Base-by-base conservation (phyloP, 345 rosid genomes). In the Linum usitatissimum region DNA sequence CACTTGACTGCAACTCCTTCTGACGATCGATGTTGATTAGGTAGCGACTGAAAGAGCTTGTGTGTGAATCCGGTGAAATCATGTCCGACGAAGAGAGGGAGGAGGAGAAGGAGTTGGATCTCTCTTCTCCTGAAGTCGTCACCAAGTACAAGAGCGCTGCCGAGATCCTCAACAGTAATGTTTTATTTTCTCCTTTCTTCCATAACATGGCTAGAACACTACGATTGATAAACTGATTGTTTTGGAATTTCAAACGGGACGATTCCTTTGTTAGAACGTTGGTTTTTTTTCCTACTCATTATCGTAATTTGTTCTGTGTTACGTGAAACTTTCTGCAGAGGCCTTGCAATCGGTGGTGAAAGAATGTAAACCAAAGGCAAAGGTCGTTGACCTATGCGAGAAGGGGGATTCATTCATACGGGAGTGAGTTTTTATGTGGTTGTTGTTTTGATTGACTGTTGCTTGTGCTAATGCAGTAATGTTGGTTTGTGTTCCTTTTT, bases 61-160 rank as follows among this genome's bases (percentile, higher is more conserved):
- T 45, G 51, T 2, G 28, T 23, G 10, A 45, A 45, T 45, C 51
- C 51, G 14, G 13, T 18, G n/a, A 62, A 74, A 79, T 82, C 79
- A 94, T 90, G 95, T 94, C 99, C 58, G 99, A 94, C 78, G 99
- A 94, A 4, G 99, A 90, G 62, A 76, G 96, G 75, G 97, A 90
- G 78, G 96, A 86, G 94, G 96, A 86, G 94, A 93, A 80, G 86
- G 96, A 94, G 84, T 60, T 90, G 80, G 94, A 91, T 86, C 95
- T 94, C 77, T 73, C 81, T 61, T 83, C 95, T 69, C 83, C 91
- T 60, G 99, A 94, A 70, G 96, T 88, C 30, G 89, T 94, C 74
- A 94, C 96, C 70, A 90, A 90, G 68, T 94, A 90, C 86, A 94
- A 94, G 73, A 77, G 74, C 80, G 99, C 99, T 31, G 90, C 99